Evolutionary conservation across 768 basidiomycete species (phyloP), one percentile per base, ranked within the genome.

Genomic region (Russula virescens): DNA sequence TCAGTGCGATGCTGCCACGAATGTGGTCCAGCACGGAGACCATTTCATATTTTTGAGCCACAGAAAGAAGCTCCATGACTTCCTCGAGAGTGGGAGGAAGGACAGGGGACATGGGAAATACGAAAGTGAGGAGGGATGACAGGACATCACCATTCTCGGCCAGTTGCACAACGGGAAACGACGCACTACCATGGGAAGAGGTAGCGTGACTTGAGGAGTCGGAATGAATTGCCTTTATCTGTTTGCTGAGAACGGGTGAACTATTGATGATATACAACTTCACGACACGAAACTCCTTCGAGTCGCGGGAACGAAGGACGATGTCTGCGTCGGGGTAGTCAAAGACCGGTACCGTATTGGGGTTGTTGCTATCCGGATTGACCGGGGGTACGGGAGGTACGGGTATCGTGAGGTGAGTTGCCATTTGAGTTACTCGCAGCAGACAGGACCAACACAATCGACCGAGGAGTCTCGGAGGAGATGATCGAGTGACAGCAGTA

Each of bases 211-310:
- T 0, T 16, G 45, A 3, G 6, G 19, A 2, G 3, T 14, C 5
- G 10, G 25, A 47, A 8, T 23, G 10, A 4, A 71, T 67, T 11
- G 78, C 34, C 28, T 54, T 54, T 3, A 47, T 34, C 14, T 35
- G 26, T n/a, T n/a, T n/a, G 35, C 66, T 64, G 62, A 81, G 75
- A 13, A 81, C 38, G n/a, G 34, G 0, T 35, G 51, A 21, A 23
- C 10, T 28, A 26, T 13, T 59, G 40, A 21, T 42, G 2, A 59
- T 50, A 50, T 21, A 59, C 9, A 50, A 18, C 19, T 50, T 50
- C 7, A 42, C 19, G 2, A 59, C 49, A 14, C 58, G 58, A 42
- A 59, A 59, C 2, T 28, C 26, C 3, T 42, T 35, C 13, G 49
- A 50, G n/a, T 59, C 58, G n/a, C 40, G 3, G 6, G 63, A 31